A percentile compares a stretch with the other conserved stretches of the same genome.
phyloP scores from a whole-genome alignment of 441 rosid species.

The Populus tomentosa region DNA sequence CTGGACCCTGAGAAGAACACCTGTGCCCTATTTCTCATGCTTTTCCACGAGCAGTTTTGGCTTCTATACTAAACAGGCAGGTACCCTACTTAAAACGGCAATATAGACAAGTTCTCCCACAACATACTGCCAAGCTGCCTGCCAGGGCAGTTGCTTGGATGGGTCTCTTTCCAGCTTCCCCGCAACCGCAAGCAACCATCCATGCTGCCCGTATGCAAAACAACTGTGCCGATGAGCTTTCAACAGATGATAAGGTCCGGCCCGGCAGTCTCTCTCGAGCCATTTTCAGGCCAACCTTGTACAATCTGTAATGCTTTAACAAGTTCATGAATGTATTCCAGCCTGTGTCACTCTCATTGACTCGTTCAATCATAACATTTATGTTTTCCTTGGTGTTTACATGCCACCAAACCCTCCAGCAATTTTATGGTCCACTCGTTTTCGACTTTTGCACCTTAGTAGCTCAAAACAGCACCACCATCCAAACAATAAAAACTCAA shows the following conservation, averaged over 20 bases:
- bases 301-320: constrained; percentile 16
- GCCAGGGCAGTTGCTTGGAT: no score
- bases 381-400: constrained; percentile 1
- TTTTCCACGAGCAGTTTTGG: background rate
- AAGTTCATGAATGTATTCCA: constrained; percentile 11
- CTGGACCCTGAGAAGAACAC: background rate
- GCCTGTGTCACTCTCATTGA: background rate
- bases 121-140: constrained; percentile 16
- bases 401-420: background rate
- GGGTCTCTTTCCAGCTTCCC: constrained; percentile 16
- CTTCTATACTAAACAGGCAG: background rate
- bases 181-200: constrained; percentile 19
- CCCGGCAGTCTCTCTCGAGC: background rate
- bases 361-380: background rate
- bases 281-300: constrained; percentile 18
- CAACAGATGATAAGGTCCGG: background rate
- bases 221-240: background rate
- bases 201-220: constrained; percentile 2
- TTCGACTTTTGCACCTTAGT: background rate
- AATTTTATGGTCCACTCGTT: constrained; percentile 24
- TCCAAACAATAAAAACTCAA: background rate
- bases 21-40: background rate
- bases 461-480: no score
- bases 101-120: no score
- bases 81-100: constrained; percentile 6